Evolutionary conservation across 2,329 filamentous ascomycete species (phyloP).

Genomic region (Sporothrix mexicana): DNA sequence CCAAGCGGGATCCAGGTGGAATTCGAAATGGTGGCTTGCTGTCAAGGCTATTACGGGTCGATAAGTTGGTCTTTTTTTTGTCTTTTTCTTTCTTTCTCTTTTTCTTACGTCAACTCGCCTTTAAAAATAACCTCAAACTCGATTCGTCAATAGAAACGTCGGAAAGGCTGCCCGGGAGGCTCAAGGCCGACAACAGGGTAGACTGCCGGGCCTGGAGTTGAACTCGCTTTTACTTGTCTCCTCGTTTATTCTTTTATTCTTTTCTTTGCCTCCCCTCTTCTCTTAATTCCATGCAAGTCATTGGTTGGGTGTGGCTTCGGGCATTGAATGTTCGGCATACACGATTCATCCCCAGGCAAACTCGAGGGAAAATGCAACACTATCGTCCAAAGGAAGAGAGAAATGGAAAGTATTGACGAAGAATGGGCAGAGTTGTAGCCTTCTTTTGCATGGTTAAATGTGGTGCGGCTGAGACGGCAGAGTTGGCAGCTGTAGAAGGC

Average conservation of each 20-base stretch:
- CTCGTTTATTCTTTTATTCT: not conserved
- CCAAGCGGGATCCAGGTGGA: not conserved
- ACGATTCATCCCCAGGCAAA: not conserved
- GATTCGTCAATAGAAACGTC: not conserved
- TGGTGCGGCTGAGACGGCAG: not conserved
- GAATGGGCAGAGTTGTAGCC: too few species aligned
- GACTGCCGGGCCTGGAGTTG: not conserved
- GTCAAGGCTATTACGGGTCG: not conserved
- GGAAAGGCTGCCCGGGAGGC: not conserved
- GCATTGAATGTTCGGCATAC: not conserved
- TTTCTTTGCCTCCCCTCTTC: too few species aligned
- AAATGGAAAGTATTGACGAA: not conserved
- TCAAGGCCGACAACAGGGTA: conserved; percentile 6
- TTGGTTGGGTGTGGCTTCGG: not conserved
- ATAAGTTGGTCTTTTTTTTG: not conserved
- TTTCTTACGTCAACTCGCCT: not conserved
- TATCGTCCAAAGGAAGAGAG: not conserved
- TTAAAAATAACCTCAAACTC: conserved; percentile 6
- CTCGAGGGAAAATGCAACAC: not conserved
- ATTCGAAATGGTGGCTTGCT: not conserved
- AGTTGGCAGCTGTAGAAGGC: not conserved
- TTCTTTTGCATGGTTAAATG: not conserved
- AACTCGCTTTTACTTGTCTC: not conserved
- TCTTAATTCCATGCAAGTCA: not conserved
- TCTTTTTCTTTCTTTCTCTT: not conserved